These are phyloP conservation scores for Malus sylvestris DNA, from an alignment of 306 rosid species.

Conservation along the genomic window DNA sequence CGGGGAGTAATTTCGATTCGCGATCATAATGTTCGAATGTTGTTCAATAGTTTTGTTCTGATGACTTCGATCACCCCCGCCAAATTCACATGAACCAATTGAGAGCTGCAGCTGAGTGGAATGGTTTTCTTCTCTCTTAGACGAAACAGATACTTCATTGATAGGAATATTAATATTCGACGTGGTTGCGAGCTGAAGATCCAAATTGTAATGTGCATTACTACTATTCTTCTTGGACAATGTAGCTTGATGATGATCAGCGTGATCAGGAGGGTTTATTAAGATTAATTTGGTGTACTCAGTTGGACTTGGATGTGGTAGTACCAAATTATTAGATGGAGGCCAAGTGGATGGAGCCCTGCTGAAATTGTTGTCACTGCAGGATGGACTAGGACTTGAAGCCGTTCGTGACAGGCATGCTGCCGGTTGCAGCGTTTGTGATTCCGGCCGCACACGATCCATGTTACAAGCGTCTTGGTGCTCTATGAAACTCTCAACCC, in stretches of 20 bases:
- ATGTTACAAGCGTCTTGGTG: conserved; percentile 96
- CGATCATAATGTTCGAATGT: background rate
- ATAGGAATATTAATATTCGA: conserved; percentile 16
- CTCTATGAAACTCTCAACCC: conserved; percentile 99
- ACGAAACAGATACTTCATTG: conserved; percentile 26
- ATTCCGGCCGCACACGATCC: conserved; percentile 57
- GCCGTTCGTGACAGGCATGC: conserved; percentile 90
- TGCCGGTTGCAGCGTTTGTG: conserved; percentile 44
- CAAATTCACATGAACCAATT: conserved; percentile 68
- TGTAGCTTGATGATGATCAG: conserved; percentile 10
- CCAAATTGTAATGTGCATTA: conserved; percentile 50
- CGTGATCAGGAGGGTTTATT: conserved; percentile 18
- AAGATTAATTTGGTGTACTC: conserved; percentile 23
- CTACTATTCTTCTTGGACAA: background rate
- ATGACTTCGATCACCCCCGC: conserved; percentile 17
- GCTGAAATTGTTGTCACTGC: conserved; percentile 71
- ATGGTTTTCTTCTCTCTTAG: conserved; percentile 32
- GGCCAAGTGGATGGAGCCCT: conserved; percentile 40
- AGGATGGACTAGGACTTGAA: conserved; percentile 88
- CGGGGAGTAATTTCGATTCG: background rate
- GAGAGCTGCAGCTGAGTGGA: conserved; percentile 81
- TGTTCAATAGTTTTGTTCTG: background rate
- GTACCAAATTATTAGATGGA: background rate
- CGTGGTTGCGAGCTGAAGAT: conserved; percentile 81
- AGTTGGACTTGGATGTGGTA: background rate